Evolutionary conservation across 1,284 basidiomycete species (phyloP).

Genomic region (Tremellales sp.): DNA sequence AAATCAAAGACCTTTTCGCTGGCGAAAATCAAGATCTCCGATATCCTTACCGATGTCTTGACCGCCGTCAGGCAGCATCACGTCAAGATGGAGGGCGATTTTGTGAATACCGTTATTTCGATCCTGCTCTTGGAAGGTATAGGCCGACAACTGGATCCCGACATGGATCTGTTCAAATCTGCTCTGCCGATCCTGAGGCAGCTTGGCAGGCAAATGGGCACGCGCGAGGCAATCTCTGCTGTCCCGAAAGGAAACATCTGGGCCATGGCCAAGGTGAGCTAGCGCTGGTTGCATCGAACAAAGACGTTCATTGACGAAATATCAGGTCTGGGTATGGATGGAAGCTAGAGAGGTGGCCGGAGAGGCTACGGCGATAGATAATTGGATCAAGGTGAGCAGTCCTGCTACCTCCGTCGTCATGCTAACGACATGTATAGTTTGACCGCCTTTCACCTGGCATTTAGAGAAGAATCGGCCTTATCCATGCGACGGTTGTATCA

Average conservation of each 20-base stretch:
- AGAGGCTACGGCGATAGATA: conserved; percentile 68
- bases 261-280: conserved; percentile 73
- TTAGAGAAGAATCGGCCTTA: conserved; percentile 9
- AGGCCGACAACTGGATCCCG: conserved; percentile 86
- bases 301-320: not conserved
- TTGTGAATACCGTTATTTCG: conserved; percentile 95
- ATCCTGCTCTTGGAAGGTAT: conserved; percentile 94
- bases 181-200: conserved; percentile 85
- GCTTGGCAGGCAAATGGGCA: conserved; percentile 81
- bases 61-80: conserved; percentile 86
- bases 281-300: conserved; percentile 1
- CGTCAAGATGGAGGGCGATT: conserved; percentile 98
- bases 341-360: conserved; percentile 84
- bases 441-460: conserved; percentile 34
- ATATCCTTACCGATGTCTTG: conserved; percentile 84
- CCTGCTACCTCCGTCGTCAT: conserved; percentile 3
- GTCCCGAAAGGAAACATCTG: conserved; percentile 67
- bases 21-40: conserved; percentile 91
- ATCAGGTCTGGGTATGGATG: conserved; percentile 80
- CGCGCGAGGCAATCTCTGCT: conserved; percentile 63
- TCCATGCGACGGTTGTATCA: too few species aligned
- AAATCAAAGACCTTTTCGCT: conserved; percentile 96
- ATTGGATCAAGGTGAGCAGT: conserved; percentile 44
- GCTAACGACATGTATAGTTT: conserved; percentile 16
- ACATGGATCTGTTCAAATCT: conserved; percentile 88